A percentile compares a stretch with the other conserved stretches of the same genome.
phyloP scores from a whole-genome alignment of 2,329 filamentous ascomycete genomes.

The Blastomyces percursus region DNA sequence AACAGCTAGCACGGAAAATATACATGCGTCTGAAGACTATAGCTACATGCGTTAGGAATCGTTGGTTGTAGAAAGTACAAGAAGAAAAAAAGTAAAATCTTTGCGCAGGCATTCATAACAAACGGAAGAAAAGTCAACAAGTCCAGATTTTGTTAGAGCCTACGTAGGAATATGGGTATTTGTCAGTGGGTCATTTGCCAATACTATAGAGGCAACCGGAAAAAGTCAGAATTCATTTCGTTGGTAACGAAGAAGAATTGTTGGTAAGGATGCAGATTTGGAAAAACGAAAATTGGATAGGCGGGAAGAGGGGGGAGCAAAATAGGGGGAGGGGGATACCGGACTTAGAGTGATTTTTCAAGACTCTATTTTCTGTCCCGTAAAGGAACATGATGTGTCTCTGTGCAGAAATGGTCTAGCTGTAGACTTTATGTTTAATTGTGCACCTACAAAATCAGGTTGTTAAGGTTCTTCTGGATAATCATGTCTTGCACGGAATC shows the following conservation, averaged over 20 bases:
- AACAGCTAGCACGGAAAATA: background rate
- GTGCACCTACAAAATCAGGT: constrained; percentile 52
- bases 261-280: background rate
- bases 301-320: background rate
- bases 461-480: constrained; percentile 71
- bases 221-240: constrained; percentile 1
- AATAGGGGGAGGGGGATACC: background rate
- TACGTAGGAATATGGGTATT: background rate
- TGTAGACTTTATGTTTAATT: background rate
- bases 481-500: constrained; percentile 78
- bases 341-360: background rate
- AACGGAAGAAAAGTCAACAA: background rate
- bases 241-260: background rate
- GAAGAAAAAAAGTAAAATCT: background rate
- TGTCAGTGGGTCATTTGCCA: background rate
- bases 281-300: background rate
- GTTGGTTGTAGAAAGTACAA: background rate
- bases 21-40: background rate
- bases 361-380: background rate
- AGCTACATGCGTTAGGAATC: background rate
- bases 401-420: background rate
- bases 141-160: background rate
- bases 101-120: background rate
- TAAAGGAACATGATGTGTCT: background rate
- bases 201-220: background rate